A percentile compares a stretch with the other conserved stretches of the same genome.
phyloP scores from a whole-genome alignment of 2,329 filamentous ascomycete genomes.

The Pseudogymnoascus sp. region DNA sequence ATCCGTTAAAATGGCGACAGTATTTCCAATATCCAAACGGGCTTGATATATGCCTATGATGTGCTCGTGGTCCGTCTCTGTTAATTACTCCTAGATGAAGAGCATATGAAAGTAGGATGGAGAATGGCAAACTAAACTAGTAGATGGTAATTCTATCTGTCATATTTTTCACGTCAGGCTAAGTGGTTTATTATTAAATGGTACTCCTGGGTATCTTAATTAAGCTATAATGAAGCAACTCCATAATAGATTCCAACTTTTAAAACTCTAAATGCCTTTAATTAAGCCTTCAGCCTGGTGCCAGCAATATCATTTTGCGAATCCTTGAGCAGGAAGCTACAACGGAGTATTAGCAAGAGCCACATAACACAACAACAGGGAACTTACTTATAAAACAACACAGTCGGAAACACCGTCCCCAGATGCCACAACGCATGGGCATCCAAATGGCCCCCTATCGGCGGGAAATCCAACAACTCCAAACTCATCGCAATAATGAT shows the following conservation, averaged over 20 bases:
- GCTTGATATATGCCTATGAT: not conserved
- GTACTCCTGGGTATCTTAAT: not conserved
- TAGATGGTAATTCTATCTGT: not conserved
- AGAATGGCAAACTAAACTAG: not conserved
- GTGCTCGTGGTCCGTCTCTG: not conserved
- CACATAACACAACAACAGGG: not conserved
- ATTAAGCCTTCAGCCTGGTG: conserved; percentile 61
- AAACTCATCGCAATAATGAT: conserved; percentile 89
- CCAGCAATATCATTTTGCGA: conserved; percentile 71
- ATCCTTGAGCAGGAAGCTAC: conserved; percentile 79
- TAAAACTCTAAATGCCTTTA: not conserved
- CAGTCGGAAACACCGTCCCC: conserved; percentile 77
- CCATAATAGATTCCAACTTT: not conserved
- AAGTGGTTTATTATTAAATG: not conserved
- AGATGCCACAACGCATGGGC: conserved; percentile 95
- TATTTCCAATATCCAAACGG: not conserved
- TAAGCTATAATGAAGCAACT: not conserved
- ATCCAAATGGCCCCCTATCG: conserved; percentile 72
- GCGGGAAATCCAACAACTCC: conserved; percentile 89
- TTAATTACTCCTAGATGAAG: not conserved
- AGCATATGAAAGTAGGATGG: not conserved
- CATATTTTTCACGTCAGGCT: not conserved
- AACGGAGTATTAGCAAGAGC: conserved; percentile 10
- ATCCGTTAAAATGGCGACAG: not conserved
- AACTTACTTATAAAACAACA: conserved; percentile 91